Evolutionary conservation across 176 grass and related monocot species (phyloP).

Genomic region (Alopecurus myosuroides): DNA sequence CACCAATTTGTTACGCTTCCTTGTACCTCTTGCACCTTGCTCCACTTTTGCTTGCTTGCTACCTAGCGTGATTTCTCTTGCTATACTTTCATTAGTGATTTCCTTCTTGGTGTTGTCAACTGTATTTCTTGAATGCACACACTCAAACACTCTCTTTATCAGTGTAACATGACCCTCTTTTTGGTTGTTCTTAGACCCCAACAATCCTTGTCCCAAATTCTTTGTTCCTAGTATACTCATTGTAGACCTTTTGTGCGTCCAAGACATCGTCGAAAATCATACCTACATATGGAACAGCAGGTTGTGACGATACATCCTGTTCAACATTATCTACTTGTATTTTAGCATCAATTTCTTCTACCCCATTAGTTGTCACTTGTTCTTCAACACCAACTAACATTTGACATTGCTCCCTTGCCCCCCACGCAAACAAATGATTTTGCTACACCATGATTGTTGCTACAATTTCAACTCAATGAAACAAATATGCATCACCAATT

Average conservation of each 20-base stretch:
- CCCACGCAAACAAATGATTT: no score
- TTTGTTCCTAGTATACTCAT: background rate
- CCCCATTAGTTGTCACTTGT: no score
- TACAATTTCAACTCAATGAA: no score
- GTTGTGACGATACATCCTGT: background rate
- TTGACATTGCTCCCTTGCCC: no score
- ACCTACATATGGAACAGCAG: background rate
- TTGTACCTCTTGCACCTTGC: background rate
- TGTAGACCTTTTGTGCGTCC: background rate
- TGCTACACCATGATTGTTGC: no score
- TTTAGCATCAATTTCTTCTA: no score
- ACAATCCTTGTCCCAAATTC: background rate
- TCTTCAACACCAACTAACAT: no score
- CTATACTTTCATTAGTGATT: no score
- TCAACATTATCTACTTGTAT: no score
- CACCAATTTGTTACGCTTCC: background rate
- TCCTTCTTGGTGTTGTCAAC: background rate
- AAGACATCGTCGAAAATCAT: background rate
- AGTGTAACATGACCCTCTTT: background rate
- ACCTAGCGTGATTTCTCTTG: no score
- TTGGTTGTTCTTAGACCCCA: background rate
- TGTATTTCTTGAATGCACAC: background rate
- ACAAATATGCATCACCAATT: no score
- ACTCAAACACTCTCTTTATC: background rate
- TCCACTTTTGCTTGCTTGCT: background rate